A percentile compares a stretch with the other conserved stretches of the same genome.
phyloP scores from a whole-genome alignment of 331 rosid species.

The Acacia concinna region DNA sequence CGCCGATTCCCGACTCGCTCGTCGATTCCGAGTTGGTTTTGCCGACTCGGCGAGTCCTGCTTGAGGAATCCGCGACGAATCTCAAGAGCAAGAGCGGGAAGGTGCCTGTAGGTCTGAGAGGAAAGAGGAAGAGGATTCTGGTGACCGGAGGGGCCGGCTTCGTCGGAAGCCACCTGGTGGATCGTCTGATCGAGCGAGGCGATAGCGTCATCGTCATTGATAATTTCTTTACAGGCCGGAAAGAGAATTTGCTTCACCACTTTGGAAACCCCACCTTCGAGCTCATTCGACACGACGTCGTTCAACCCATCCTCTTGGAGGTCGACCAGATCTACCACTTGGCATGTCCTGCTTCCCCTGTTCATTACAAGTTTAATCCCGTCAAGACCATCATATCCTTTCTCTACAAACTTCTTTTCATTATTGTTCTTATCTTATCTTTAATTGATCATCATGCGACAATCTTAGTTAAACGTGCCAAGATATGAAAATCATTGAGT shows the following conservation, averaged over 20 bases:
- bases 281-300: constrained; percentile 92
- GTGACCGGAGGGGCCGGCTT: constrained; percentile 41
- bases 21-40: constrained; percentile 22
- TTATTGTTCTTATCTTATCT: neutral
- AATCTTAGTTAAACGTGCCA: neutral
- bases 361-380: constrained; percentile 92
- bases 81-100: constrained; percentile 23
- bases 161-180: constrained; percentile 46
- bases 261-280: constrained; percentile 82
- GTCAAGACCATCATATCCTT: constrained; percentile 96
- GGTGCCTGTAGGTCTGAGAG: constrained; percentile 42
- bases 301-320: constrained; percentile 77
- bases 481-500: neutral
- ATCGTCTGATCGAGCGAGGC: constrained; percentile 78
- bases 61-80: constrained; percentile 24
- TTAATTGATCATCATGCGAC: neutral
- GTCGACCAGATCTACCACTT: constrained; percentile 95
- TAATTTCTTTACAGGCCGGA: constrained; percentile 83
- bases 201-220: constrained; percentile 84
- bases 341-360: constrained; percentile 97
- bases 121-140: constrained; percentile 54
- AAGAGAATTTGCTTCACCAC: constrained; percentile 72
- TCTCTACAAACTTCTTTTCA: neutral
- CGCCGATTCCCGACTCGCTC: neutral
- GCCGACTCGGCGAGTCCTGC: constrained; percentile 42